Percentiles rank a stretch among this genome's conserved stretches.
Evolutionary conservation across 2,329 filamentous ascomycete genomes (phyloP).

Genomic region (Scytalidium lignicola): DNA sequence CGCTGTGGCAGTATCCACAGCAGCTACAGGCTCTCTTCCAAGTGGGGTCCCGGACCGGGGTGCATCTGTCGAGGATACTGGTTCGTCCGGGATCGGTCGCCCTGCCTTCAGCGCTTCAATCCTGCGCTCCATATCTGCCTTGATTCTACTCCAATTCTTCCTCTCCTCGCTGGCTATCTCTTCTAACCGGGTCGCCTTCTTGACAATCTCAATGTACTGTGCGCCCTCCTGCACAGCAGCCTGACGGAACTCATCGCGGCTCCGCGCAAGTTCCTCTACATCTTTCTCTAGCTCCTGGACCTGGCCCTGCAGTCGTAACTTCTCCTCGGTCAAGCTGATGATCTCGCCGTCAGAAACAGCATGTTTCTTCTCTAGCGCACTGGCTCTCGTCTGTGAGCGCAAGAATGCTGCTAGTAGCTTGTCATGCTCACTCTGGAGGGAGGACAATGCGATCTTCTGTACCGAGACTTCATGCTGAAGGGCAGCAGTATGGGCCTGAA

Average conservation of each 20-base stretch:
- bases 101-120: conserved; percentile 16
- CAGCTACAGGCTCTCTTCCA: not conserved
- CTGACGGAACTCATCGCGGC: conserved; percentile 38
- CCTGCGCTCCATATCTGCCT: conserved; percentile 22
- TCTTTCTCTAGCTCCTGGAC: conserved; percentile 41
- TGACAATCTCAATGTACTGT: conserved; percentile 29
- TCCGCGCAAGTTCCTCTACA: conserved; percentile 41
- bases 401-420: conserved; percentile 46
- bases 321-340: conserved; percentile 45
- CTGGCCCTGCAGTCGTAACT: conserved; percentile 41
- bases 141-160: conserved; percentile 21
- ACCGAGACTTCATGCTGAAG: conserved; percentile 50
- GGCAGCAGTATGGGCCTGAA: conserved; percentile 24
- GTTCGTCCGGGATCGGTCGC: not conserved
- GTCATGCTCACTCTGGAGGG: conserved; percentile 49
- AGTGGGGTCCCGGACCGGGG: not conserved
- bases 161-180: conserved; percentile 22
- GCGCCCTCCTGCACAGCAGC: conserved; percentile 26
- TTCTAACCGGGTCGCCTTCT: conserved; percentile 25
- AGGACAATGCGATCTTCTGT: conserved; percentile 46
- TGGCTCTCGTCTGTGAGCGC: conserved; percentile 42
- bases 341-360: conserved; percentile 46
- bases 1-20: not conserved
- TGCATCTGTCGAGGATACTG: not conserved
- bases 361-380: conserved; percentile 45